phyloP scores from a whole-genome alignment of 257 asterid species.

The Lantana camara region DNA sequence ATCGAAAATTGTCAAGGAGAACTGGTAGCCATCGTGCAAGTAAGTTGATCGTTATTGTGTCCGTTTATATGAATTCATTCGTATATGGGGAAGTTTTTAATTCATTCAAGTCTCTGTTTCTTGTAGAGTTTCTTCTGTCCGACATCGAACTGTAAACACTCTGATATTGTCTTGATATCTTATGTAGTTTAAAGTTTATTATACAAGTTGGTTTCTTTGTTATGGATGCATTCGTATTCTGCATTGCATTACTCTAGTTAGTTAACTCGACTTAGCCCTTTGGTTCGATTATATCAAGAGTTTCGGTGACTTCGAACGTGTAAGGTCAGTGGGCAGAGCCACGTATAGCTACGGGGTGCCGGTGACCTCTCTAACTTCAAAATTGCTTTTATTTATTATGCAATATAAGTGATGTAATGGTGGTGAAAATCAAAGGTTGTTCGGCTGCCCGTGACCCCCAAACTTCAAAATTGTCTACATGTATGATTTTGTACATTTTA shows the following conservation, averaged over 20 bases:
- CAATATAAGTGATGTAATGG: too few species aligned
- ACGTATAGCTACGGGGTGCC: too few species aligned
- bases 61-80: slow-evolving; percentile 21
- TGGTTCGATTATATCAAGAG: neutral
- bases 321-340: too few species aligned
- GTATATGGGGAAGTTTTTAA: slow-evolving; percentile 18
- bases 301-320: too few species aligned
- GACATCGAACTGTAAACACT: neutral
- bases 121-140: slow-evolving; percentile 27
- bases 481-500: too few species aligned
- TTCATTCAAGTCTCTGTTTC: slow-evolving; percentile 30
- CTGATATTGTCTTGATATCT: slow-evolving; percentile 13
- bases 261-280: neutral
- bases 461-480: too few species aligned
- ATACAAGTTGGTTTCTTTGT: slow-evolving; percentile 12
- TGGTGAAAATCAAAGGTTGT: too few species aligned
- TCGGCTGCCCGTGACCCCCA: too few species aligned
- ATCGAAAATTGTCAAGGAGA: slow-evolving; percentile 70
- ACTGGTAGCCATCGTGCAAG: slow-evolving; percentile 55
- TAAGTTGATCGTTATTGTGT: slow-evolving; percentile 23
- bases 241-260: neutral
- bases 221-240: neutral
- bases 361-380: too few species aligned
- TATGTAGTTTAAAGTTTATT: slow-evolving; percentile 23
- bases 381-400: too few species aligned